Evolutionary conservation across 2,329 filamentous ascomycete species (phyloP).

Genomic region (Trichoderma koningiopsis): DNA sequence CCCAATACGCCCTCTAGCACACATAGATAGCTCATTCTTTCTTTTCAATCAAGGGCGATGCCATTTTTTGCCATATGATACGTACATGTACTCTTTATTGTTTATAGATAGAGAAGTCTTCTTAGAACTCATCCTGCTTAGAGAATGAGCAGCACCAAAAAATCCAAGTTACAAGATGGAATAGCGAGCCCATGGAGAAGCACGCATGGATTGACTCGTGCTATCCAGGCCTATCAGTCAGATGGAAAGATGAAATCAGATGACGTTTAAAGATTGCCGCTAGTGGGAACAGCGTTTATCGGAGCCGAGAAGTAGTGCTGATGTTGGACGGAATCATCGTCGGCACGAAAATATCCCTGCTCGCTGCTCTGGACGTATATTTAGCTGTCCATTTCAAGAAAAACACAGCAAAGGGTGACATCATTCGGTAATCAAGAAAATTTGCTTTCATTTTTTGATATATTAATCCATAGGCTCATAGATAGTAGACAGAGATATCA

Average conservation of each 20-base stretch:
- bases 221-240: background rate
- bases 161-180: background rate
- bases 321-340: background rate
- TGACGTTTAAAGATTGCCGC: background rate
- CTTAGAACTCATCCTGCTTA: background rate
- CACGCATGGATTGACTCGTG: background rate
- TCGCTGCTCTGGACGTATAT: background rate
- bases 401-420: background rate
- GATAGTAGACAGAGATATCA: background rate
- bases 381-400: background rate
- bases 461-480: too few relatives aligned
- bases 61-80: slow-evolving; percentile 5
- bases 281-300: background rate
- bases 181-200: background rate
- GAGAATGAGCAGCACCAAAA: slow-evolving; percentile 12
- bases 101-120: background rate
- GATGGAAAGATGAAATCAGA: background rate
- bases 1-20: background rate
- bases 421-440: background rate
- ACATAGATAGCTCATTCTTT: background rate
- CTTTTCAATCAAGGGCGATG: background rate
- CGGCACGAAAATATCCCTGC: background rate
- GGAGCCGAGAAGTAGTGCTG: slow-evolving; percentile 3
- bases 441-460: too few relatives aligned
- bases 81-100: slow-evolving; percentile 2